A percentile compares a stretch with the other conserved stretches of the same genome.
These are phyloP conservation scores for Penicillium sp. DNA, from an alignment of 2,329 filamentous ascomycete genomes.

Conservation along the genomic window DNA sequence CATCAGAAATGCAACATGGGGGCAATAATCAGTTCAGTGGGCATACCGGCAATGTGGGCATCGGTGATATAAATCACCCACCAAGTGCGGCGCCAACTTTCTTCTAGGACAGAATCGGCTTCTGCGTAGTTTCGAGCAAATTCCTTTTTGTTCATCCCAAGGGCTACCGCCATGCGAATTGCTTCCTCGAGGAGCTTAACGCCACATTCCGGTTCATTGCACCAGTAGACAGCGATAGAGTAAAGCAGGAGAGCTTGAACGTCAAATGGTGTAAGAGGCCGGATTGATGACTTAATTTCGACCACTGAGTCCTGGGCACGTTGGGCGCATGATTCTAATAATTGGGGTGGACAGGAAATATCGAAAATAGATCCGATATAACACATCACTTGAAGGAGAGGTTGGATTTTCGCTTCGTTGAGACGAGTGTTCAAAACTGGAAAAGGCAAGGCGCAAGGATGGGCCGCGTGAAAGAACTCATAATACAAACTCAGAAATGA, in stretches of 20 bases:
- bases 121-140: background rate
- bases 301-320: background rate
- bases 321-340: background rate
- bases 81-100: constrained; percentile 48
- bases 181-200: constrained; percentile 9
- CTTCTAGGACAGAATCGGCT: constrained; percentile 16
- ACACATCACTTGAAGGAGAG: constrained; percentile 1
- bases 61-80: constrained; percentile 63
- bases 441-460: constrained; percentile 1
- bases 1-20: background rate
- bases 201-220: constrained; percentile 11
- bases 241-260: constrained; percentile 25
- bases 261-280: constrained; percentile 9
- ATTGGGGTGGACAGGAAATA: background rate
- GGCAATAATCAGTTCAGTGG: background rate
- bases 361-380: constrained; percentile 8
- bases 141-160: constrained; percentile 13
- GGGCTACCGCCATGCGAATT: constrained; percentile 9
- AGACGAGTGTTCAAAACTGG: background rate
- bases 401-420: background rate
- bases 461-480: constrained; percentile 3
- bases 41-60: constrained; percentile 69
- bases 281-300: background rate
- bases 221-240: constrained; percentile 20
- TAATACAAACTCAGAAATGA: constrained; percentile 2